A percentile compares a stretch with the other conserved stretches of the same genome.
Evolutionary conservation across 108 stramenopile species (phyloP).

Genomic region (Skeletonema potamos): DNA sequence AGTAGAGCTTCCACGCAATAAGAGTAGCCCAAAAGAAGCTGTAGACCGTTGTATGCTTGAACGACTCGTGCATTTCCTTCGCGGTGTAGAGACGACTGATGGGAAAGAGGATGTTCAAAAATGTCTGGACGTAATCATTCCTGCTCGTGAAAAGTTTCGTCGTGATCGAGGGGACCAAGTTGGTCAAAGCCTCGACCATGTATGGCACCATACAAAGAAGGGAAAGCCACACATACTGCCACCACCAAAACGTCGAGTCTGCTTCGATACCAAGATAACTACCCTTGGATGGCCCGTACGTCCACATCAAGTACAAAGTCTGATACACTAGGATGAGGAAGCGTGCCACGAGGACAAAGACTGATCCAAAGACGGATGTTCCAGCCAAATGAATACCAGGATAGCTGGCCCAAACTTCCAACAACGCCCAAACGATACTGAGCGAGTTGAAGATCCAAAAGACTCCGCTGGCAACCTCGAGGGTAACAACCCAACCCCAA

Average conservation of each 20-base stretch:
- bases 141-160: slow-evolving; percentile 80
- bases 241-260: slow-evolving; percentile 94
- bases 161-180: slow-evolving; percentile 73
- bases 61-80: slow-evolving; percentile 91
- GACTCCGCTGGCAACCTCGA: slow-evolving; percentile 91
- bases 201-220: slow-evolving; percentile 88
- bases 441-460: slow-evolving; percentile 92
- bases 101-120: slow-evolving; percentile 89
- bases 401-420: slow-evolving; percentile 94
- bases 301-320: slow-evolving; percentile 92
- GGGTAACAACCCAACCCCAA: slow-evolving; percentile 92
- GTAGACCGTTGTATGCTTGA: slow-evolving; percentile 76
- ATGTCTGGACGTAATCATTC: slow-evolving; percentile 87
- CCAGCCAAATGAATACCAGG: slow-evolving; percentile 90
- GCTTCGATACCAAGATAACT: slow-evolving; percentile 78
- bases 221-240: slow-evolving; percentile 96
- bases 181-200: slow-evolving; percentile 72
- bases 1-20: slow-evolving; percentile 92
- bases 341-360: slow-evolving; percentile 83
- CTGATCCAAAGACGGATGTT: slow-evolving; percentile 89
- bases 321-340: slow-evolving; percentile 93
- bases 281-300: slow-evolving; percentile 78
- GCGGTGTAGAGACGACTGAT: slow-evolving; percentile 90
- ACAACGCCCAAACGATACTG: slow-evolving; percentile 80
- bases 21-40: slow-evolving; percentile 90